Evolutionary conservation across 148 eudicot species (phyloP).

Genomic region (Bassia scoparia): DNA sequence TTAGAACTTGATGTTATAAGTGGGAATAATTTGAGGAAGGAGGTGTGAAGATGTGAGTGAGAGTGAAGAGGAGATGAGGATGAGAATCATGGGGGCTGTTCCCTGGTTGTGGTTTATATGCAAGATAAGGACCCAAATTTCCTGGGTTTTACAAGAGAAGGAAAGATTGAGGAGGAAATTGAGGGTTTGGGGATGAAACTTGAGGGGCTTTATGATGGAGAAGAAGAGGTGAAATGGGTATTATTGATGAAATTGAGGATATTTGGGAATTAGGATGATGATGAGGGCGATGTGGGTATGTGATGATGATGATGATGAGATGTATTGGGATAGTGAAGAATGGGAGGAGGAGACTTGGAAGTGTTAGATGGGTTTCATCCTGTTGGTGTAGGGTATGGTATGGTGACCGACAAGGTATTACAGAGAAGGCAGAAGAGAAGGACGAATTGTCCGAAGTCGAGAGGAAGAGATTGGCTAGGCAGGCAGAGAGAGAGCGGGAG

Average conservation of each 20-base stretch:
- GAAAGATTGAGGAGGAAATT: conserved; percentile 15
- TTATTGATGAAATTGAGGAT: conserved; percentile 42
- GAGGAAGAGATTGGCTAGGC: conserved; percentile 69
- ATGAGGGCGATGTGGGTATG: conserved; percentile 30
- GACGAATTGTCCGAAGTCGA: conserved; percentile 60
- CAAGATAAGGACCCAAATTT: conserved; percentile 74
- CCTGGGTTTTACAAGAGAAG: conserved; percentile 75
- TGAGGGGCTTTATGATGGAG: conserved; percentile 38
- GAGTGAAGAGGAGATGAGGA: conserved; percentile 90
- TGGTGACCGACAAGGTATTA: conserved; percentile 59
- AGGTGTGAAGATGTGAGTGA: conserved; percentile 39
- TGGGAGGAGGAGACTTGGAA: conserved; percentile 59
- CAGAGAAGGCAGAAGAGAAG: conserved; percentile 43
- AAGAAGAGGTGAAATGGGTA: conserved; percentile 20
- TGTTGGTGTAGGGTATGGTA: conserved; percentile 83
- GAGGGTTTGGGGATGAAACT: conserved; percentile 32
- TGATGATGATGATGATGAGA: conserved; percentile 40
- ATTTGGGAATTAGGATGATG: conserved; percentile 36
- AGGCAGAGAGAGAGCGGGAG: conserved; percentile 52
- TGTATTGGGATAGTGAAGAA: conserved; percentile 67
- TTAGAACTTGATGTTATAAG: conserved; percentile 30
- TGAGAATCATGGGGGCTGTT: conserved; percentile 61
- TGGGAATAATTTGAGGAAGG: conserved; percentile 39
- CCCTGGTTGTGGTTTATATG: conserved; percentile 99
- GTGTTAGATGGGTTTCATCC: conserved; percentile 66